A percentile compares a stretch with the other conserved stretches of the same genome.
Conservation (phyloP, 768 basidiomycete genomes). For the Collybiopsis confluens region DNA sequence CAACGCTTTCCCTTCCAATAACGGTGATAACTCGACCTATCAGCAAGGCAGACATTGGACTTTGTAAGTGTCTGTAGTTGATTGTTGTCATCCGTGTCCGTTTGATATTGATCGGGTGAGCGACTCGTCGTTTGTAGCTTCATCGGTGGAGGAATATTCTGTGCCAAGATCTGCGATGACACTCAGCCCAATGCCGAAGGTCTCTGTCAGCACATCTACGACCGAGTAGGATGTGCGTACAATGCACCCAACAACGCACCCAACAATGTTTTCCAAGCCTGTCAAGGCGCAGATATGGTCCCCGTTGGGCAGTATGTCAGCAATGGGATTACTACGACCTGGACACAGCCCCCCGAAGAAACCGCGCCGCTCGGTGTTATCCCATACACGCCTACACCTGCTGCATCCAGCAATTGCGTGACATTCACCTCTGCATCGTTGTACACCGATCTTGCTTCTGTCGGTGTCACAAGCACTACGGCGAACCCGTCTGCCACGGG, state of each 20-base stretch:
- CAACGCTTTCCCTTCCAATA: slow-evolving; percentile 32
- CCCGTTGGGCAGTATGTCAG: slow-evolving; percentile 44
- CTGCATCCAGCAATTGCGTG: slow-evolving; percentile 18
- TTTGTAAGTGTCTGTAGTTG: slow-evolving; percentile 38
- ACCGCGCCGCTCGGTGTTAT: slow-evolving; percentile 14
- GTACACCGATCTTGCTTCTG: slow-evolving; percentile 13
- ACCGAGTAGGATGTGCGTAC: slow-evolving; percentile 51
- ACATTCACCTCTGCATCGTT: slow-evolving; percentile 12
- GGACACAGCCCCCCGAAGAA: slow-evolving; percentile 22
- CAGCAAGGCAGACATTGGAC: slow-evolving; percentile 48
- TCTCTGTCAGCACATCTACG: slow-evolving; percentile 36
- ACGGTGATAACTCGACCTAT: slow-evolving; percentile 29
- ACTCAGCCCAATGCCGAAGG: slow-evolving; percentile 30
- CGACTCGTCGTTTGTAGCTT: slow-evolving; percentile 43
- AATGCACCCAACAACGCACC: slow-evolving; percentile 48
- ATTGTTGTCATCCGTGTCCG: too few relatives aligned
- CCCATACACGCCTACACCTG: slow-evolving; percentile 22
- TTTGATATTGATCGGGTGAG: too few relatives aligned
- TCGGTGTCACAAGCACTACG: background rate
- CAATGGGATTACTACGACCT: slow-evolving; percentile 14
- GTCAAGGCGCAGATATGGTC: slow-evolving; percentile 44
- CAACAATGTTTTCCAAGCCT: slow-evolving; percentile 42
- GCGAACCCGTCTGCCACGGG: background rate
- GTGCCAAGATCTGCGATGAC: slow-evolving; percentile 54
- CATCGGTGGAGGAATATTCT: slow-evolving; percentile 45